These are phyloP conservation scores for Penicillium nordicum DNA, from an alignment of 2,329 filamentous ascomycete genomes.

Conservation along the genomic window DNA sequence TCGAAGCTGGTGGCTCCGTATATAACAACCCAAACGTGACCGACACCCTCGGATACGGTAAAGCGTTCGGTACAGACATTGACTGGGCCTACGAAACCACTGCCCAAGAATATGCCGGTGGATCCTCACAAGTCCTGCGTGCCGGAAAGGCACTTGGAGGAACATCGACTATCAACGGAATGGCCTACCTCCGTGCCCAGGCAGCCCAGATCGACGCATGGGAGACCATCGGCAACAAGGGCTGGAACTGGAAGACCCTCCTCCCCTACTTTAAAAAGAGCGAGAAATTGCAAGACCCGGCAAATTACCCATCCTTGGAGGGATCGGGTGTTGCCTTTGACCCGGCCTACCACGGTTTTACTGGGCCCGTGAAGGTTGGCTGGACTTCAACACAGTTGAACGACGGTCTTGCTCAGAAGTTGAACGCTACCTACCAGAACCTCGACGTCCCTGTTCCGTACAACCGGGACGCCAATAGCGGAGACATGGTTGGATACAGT, in stretches of 20 bases:
- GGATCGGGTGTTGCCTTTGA: constrained; percentile 26
- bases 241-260: constrained; percentile 32
- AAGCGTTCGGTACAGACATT: constrained; percentile 33
- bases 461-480: constrained; percentile 44
- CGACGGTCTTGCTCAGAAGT: constrained; percentile 18
- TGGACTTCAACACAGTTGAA: constrained; percentile 21
- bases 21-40: constrained; percentile 31
- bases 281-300: constrained; percentile 25
- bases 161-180: constrained; percentile 44
- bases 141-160: constrained; percentile 46
- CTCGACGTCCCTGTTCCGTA: constrained; percentile 33
- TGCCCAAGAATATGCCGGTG: constrained; percentile 37
- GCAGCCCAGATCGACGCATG: constrained; percentile 38
- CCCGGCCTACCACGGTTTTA: constrained; percentile 23
- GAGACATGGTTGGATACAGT: constrained; percentile 45
- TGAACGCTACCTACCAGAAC: constrained; percentile 27
- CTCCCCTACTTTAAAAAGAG: constrained; percentile 31
- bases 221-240: constrained; percentile 29
- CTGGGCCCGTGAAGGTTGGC: constrained; percentile 29
- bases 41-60: constrained; percentile 19
- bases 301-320: constrained; percentile 14
- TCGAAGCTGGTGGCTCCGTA: constrained; percentile 30
- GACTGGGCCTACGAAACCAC: constrained; percentile 43
- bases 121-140: constrained; percentile 28
- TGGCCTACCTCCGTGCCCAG: constrained; percentile 38